Evolutionary conservation across 2,329 filamentous ascomycete species (phyloP), one percentile per base, ranked within the genome.

Genomic region (Sporothrix curviconia): DNA sequence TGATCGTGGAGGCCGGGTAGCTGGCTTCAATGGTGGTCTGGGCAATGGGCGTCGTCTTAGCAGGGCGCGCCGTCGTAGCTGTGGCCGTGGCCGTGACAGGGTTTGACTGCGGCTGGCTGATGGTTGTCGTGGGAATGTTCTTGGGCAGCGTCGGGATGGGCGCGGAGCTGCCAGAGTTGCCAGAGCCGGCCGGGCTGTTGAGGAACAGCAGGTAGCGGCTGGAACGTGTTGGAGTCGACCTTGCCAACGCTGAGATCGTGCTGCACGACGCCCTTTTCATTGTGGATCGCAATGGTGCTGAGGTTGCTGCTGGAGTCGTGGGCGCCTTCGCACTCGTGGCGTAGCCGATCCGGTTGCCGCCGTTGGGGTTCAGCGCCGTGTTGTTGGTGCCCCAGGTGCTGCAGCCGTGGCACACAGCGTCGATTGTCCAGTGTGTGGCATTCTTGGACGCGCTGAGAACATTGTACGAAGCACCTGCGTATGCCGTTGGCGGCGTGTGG

Each of bases 391-490:
- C 54, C 64, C 66, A 67, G 28, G 63, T 58, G 52, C 64, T 66
- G 58, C 64, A 66, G 3, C 66, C 65, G 1, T 53, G 58, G 61
- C 63, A 66, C 59, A 69, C 63, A 15, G 64, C 59, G 52, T 69
- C 57, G n/a, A 65, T 58, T 57, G 69, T 64, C 65, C 66, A 68
- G 54, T 72, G 60, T 36, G 69, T 58, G 63, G 66, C 11, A 59
- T 67, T 68, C 22, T 54, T 44, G 15, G 52, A 58, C 1, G 64
- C 56, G 24, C 37, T 57, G 42, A 68, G 60, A 24, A 61, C 63
- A 11, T 57, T 60, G 59, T 64, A 64, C 3, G 62, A 62, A 4
- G 65, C 64, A 0, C 55, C 46, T 19, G 58, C 40, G 56, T 67
- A 68, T 12, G 59, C 22, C 4, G 36, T 12, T 0, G 65, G 64